Percentiles rank a stretch among this genome's conserved stretches.
Evolutionary conservation across 495 filamentous ascomycete species (phyloP).

Genomic region (Endocarpon pusillum): DNA sequence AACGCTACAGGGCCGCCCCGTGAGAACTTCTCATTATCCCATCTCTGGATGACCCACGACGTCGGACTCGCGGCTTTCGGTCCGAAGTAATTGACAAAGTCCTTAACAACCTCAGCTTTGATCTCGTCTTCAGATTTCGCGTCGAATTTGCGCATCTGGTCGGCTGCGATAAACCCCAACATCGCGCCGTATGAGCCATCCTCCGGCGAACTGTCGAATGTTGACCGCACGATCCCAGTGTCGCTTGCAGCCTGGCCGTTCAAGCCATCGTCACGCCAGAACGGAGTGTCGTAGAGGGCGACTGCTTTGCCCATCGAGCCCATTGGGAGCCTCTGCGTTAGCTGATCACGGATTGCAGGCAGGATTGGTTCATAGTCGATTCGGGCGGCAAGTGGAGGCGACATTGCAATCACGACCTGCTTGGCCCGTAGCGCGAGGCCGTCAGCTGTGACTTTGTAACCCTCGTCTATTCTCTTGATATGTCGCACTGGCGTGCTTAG

Average conservation of each 20-base stretch:
- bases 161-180: slow-evolving; percentile 14
- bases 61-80: slow-evolving; percentile 5
- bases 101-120: slow-evolving; percentile 1
- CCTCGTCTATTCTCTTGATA: slow-evolving; percentile 2
- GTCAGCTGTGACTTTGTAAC: slow-evolving; percentile 3
- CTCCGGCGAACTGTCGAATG: slow-evolving; percentile 12
- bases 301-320: slow-evolving; percentile 14
- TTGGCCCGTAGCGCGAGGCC: slow-evolving; percentile 1
- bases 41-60: slow-evolving; percentile 8
- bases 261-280: slow-evolving; percentile 13
- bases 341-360: slow-evolving; percentile 8
- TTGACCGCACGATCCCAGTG: slow-evolving; percentile 7
- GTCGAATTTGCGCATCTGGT: slow-evolving; percentile 12
- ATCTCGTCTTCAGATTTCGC: slow-evolving; percentile 5
- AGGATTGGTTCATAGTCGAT: slow-evolving; percentile 9
- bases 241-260: slow-evolving; percentile 9
- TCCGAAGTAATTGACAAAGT: slow-evolving; percentile 9
- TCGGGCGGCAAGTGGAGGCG: slow-evolving; percentile 5
- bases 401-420: slow-evolving; percentile 10
- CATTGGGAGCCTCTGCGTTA: slow-evolving; percentile 12
- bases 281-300: slow-evolving; percentile 10
- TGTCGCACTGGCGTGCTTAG: slow-evolving; percentile 4
- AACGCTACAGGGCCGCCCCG: slow-evolving; percentile 8
- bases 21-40: slow-evolving; percentile 12
- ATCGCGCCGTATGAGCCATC: slow-evolving; percentile 10